These are phyloP conservation scores for Fagus crenata DNA, from an alignment of 306 rosid genomes.

Conservation along the genomic window DNA sequence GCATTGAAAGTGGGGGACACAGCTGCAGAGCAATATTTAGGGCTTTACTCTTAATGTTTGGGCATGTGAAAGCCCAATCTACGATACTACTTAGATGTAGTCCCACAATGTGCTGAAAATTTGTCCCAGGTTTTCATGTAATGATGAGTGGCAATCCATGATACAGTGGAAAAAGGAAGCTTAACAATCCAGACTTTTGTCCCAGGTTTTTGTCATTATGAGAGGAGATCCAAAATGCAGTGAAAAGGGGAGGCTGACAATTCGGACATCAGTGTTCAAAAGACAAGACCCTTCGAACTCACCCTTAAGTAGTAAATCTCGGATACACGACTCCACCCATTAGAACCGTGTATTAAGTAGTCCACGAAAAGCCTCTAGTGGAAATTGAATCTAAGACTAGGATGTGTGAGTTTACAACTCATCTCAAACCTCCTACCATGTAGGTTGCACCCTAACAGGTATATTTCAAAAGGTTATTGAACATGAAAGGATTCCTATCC, in stretches of 20 bases:
- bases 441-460: too few relatives aligned
- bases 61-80: not conserved
- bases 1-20: not conserved
- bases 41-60: not conserved
- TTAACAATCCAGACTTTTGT: not conserved
- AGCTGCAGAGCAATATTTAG: slow-evolving; percentile 2
- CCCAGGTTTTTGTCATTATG: not conserved
- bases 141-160: not conserved
- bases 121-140: not conserved
- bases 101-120: not conserved
- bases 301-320: too few relatives aligned
- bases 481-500: not conserved
- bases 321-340: too few relatives aligned
- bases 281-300: too few relatives aligned
- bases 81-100: not conserved
- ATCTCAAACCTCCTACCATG: too few relatives aligned
- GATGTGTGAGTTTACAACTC: too few relatives aligned
- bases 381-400: too few relatives aligned
- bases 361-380: too few relatives aligned
- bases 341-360: too few relatives aligned
- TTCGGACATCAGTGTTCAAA: not conserved
- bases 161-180: not conserved
- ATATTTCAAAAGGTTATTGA: not conserved
- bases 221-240: not conserved
- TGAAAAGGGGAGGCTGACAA: not conserved